A percentile compares a stretch with the other conserved stretches of the same genome.
These are phyloP conservation scores for Balamuthia mandrillaris DNA, from an alignment of 208 protist genomes.

Conservation along the genomic window DNA sequence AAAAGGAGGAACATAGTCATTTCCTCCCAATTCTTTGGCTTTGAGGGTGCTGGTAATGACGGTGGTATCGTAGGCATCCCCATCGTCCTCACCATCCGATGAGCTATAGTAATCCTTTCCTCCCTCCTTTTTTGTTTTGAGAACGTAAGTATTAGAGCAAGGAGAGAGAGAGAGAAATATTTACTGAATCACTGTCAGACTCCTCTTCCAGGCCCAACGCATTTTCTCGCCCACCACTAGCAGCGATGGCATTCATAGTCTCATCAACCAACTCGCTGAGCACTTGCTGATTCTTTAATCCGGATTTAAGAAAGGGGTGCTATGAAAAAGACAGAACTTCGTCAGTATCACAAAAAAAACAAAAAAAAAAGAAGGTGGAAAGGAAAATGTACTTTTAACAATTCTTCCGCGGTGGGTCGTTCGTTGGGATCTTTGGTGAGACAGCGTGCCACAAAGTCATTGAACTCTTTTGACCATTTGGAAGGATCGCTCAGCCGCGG, in stretches of 20 bases:
- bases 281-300: background rate
- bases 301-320: background rate
- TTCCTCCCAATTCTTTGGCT: background rate
- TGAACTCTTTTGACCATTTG: constrained; percentile 69
- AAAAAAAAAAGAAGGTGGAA: background rate
- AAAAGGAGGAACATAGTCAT: background rate
- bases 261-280: background rate
- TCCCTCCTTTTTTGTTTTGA: background rate
- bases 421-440: constrained; percentile 66
- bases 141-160: background rate
- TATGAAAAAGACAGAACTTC: background rate
- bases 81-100: background rate
- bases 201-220: background rate
- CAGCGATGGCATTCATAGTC: background rate
- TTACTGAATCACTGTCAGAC: background rate
- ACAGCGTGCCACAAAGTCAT: constrained; percentile 77
- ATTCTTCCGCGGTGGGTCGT: constrained; percentile 65
- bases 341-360: background rate
- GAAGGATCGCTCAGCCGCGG: constrained; percentile 44
- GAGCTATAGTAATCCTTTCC: background rate
- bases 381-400: constrained; percentile 60
- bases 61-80: background rate
- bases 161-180: too few relatives aligned
- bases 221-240: background rate
- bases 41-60: background rate